phyloP scores from a whole-genome alignment of 2,329 filamentous ascomycete species.

The Cladosporium sp. region DNA sequence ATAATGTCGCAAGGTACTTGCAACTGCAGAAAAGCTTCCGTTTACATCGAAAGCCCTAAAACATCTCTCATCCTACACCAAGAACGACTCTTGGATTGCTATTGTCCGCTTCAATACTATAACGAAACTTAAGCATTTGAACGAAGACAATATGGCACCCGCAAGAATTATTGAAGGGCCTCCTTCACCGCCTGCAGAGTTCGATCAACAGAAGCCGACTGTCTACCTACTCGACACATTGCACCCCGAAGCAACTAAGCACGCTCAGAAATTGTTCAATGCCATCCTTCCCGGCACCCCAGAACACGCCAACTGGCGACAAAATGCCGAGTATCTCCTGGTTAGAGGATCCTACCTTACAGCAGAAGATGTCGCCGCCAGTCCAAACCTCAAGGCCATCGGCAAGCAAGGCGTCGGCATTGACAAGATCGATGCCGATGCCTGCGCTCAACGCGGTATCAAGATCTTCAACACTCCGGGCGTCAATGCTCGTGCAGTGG shows the following conservation, averaged over 20 bases:
- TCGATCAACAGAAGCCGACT: conserved; percentile 10
- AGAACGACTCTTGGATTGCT: too few relatives aligned
- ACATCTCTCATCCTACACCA: too few relatives aligned
- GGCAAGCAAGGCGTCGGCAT: conserved; percentile 47
- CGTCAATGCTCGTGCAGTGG: conserved; percentile 35
- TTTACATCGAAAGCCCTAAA: too few relatives aligned
- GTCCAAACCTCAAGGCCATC: conserved; percentile 36
- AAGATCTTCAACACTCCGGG: conserved; percentile 47
- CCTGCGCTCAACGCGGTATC: conserved; percentile 37
- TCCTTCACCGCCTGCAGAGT: conserved; percentile 3
- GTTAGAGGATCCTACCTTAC: conserved; percentile 32
- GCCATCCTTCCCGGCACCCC: conserved; percentile 34
- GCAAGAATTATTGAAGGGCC: conserved; percentile 4
- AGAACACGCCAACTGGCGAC: conserved; percentile 36
- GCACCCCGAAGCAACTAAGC: conserved; percentile 24
- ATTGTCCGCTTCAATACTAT: too few relatives aligned
- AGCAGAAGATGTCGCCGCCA: conserved; percentile 21
- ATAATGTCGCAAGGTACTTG: too few relatives aligned
- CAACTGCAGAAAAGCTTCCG: too few relatives aligned
- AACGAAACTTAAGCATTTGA: too few relatives aligned
- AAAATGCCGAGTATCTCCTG: conserved; percentile 38
- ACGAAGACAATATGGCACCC: conserved; percentile 7
- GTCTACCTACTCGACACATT: conserved; percentile 26
- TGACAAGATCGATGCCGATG: conserved; percentile 42
- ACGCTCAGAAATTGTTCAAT: conserved; percentile 36